phyloP scores from a whole-genome alignment of 108 stramenopile species.

The Nitzschia palea region DNA sequence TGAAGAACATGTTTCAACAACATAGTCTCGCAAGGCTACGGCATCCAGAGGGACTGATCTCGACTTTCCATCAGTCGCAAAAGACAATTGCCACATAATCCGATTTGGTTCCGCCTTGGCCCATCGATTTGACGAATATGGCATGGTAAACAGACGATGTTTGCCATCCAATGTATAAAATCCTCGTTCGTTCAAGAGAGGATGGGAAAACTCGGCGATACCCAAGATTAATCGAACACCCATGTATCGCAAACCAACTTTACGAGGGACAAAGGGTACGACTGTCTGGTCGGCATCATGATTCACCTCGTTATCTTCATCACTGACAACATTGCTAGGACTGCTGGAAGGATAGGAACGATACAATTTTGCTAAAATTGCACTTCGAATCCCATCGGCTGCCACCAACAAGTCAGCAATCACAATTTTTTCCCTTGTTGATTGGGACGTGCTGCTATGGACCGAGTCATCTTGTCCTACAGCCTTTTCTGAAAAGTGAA shows the following conservation, averaged over 20 bases:
- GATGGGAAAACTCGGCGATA: constrained; percentile 63
- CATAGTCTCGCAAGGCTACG: constrained; percentile 48
- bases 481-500: constrained; percentile 4
- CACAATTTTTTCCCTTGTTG: neutral
- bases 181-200: constrained; percentile 76
- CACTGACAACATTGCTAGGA: neutral
- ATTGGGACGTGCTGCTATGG: neutral
- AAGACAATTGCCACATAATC: constrained; percentile 90
- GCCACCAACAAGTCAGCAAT: constrained; percentile 75
- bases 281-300: neutral
- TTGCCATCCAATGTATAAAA: constrained; percentile 78
- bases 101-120: constrained; percentile 18
- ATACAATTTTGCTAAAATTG: constrained; percentile 44
- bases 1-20: constrained; percentile 42
- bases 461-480: neutral
- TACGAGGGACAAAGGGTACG: neutral
- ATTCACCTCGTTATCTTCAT: neutral
- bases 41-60: constrained; percentile 25
- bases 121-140: constrained; percentile 62
- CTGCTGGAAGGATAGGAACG: neutral
- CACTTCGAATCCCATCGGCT: constrained; percentile 83
- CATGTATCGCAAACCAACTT: constrained; percentile 35
- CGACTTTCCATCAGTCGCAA: constrained; percentile 29
- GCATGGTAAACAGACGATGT: constrained; percentile 87
- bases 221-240: constrained; percentile 79